Base-by-base conservation (phyloP, 2,329 filamentous ascomycete species). In the Pseudogymnoascus pannorum region DNA sequence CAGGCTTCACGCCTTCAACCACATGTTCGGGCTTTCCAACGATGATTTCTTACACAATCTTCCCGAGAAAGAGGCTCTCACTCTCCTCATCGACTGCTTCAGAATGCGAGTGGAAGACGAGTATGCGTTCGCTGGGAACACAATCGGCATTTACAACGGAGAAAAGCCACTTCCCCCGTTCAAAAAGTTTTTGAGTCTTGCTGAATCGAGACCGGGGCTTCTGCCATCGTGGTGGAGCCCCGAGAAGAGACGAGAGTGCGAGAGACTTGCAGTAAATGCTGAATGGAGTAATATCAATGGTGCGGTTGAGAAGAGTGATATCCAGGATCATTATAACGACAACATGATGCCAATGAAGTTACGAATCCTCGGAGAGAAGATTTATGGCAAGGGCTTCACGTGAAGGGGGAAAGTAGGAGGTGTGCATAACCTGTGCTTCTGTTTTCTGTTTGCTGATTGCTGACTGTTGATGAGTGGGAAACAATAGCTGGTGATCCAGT, bases 21-120 rank as follows among this genome's bases (percentile, higher is more conserved):
- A 18, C 48, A 7, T 7, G 48, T 31, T 54, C 5, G 66, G 67
- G 66, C 66, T 67, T 59, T 16, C 33, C 7, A 18, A 18, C 7
- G 40, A 64, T 11, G 44, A 64, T 14, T 59, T 38, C 36, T 60
- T 66, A 5, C 58, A 66, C 24, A 57, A 60, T 1, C 35, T 58
- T 14, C 36, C 63, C 20, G 64, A 66, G 51, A 48, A 35, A 33
- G 60, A 66, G 3, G 63, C 38, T 3, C 61, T 61, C 33, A 51
- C 14, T 7, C 61, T 62, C 16, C 35, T 66, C 11, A 67, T 67
- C 51, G 63, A 64, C 26, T 66, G 57, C 33, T 65, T 61, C 61
- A 64, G 63, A n/a, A 58, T 67, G 33, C 60, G 62, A 12, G 33
- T 62, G 18, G 62, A 68, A 20, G 64, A 67, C 22, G 66, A 66